phyloP scores from a whole-genome alignment of 192 early-diverging fungal species.

The Dimargaris xerosporica region DNA sequence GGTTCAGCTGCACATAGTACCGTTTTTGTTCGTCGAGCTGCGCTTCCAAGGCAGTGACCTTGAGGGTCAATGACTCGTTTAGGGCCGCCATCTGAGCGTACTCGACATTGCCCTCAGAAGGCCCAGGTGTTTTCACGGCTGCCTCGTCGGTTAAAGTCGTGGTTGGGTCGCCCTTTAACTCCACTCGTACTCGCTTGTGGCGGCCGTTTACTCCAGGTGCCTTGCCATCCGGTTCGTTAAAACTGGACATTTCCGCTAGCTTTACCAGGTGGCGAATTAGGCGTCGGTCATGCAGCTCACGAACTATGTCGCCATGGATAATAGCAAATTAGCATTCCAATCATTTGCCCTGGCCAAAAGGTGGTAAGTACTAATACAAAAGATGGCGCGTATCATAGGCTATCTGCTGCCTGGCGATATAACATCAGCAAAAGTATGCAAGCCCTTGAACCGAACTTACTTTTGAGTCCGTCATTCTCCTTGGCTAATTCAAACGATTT shows the following conservation, averaged over 20 bases:
- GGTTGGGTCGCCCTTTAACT: background rate
- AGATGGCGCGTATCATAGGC: no score
- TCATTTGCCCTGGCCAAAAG: no score
- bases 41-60: slow-evolving; percentile 26
- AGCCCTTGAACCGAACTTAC: no score
- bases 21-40: slow-evolving; percentile 31
- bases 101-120: slow-evolving; percentile 17
- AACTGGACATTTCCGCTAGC: no score
- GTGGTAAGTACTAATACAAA: no score
- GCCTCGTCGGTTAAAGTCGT: background rate
- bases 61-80: slow-evolving; percentile 29
- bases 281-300: no score
- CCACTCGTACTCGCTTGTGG: background rate
- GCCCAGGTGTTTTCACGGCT: background rate
- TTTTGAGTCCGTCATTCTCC: slow-evolving; percentile 38
- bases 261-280: no score
- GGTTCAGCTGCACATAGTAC: background rate
- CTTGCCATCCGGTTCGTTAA: background rate
- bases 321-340: no score
- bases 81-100: slow-evolving; percentile 28
- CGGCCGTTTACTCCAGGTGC: background rate
- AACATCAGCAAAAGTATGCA: no score
- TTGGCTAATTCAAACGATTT: slow-evolving; percentile 25
- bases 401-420: no score
- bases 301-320: no score